Percentiles rank a stretch among this genome's conserved stretches.
These are phyloP conservation scores for Lichtheimia ornata DNA, from an alignment of 371 early-diverging fungal species.

Conservation along the genomic window DNA sequence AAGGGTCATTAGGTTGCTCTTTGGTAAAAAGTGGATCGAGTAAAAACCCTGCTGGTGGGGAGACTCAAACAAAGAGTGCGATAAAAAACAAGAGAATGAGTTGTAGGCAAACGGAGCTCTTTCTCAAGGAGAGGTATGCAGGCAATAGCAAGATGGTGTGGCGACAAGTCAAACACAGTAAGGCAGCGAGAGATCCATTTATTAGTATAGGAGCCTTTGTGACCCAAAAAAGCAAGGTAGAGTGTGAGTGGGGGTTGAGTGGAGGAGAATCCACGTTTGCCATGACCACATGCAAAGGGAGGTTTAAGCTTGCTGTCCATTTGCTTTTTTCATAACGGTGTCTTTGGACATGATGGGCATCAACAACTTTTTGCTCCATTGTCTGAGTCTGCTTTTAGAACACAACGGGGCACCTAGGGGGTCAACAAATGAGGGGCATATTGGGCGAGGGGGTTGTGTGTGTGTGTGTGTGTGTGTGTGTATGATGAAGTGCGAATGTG, in stretches of 20 bases:
- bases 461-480: not conserved
- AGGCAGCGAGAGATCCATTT: conserved; percentile 12
- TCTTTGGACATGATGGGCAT: not conserved
- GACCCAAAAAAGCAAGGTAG: conserved; percentile 17
- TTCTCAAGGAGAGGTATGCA: not conserved
- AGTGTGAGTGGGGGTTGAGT: conserved; percentile 8
- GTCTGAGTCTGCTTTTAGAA: conserved; percentile 8
- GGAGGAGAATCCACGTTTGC: conserved; percentile 23
- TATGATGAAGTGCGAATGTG: not conserved
- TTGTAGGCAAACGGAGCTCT: not conserved
- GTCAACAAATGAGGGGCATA: conserved; percentile 1
- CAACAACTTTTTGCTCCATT: not conserved
- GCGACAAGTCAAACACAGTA: conserved; percentile 23
- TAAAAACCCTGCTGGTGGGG: not conserved
- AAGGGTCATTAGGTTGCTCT: no score
- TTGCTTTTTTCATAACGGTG: not conserved
- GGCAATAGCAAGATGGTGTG: conserved; percentile 12
- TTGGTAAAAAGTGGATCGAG: no score
- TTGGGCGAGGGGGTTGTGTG: not conserved
- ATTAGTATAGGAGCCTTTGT: conserved; percentile 13
- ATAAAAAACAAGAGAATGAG: not conserved
- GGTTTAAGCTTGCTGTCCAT: conserved; percentile 1
- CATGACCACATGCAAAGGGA: conserved; percentile 20
- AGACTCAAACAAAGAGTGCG: not conserved
- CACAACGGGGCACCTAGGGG: conserved; percentile 7